Conservation (phyloP, 2,329 filamentous ascomycete genomes). For the Hymenoscyphus infarciens region DNA sequence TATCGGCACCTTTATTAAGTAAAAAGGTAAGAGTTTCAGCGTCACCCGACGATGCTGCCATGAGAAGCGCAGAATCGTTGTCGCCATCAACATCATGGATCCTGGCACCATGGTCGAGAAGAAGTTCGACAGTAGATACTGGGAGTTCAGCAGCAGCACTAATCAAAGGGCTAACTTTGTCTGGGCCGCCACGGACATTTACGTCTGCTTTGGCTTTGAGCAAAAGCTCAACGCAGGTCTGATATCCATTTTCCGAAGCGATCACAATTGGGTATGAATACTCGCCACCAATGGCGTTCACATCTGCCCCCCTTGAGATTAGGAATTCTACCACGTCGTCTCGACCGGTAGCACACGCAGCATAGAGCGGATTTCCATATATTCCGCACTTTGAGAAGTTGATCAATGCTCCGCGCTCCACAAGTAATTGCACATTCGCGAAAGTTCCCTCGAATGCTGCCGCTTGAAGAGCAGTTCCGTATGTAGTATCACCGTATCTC, state of each 20-base stretch:
- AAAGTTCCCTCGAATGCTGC: slow-evolving; percentile 1
- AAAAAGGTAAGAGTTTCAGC: slow-evolving; percentile 3
- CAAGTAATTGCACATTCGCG: neutral
- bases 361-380: slow-evolving; percentile 1
- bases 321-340: neutral
- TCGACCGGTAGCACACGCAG: neutral
- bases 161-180: neutral
- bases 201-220: neutral
- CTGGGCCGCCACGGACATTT: neutral
- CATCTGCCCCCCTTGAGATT: neutral
- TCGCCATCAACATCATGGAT: slow-evolving; percentile 5
- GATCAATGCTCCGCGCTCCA: slow-evolving; percentile 2
- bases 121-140: neutral
- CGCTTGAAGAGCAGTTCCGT: slow-evolving; percentile 5
- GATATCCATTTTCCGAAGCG: neutral
- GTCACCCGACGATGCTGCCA: neutral
- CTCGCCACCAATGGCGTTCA: slow-evolving; percentile 1
- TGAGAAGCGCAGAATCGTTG: neutral
- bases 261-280: neutral
- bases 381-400: neutral
- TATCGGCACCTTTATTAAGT: slow-evolving; percentile 3
- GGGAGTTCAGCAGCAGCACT: slow-evolving; percentile 1
- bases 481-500: neutral
- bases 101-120: neutral
- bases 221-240: neutral